These are phyloP conservation scores for Globisporangium sylvaticum DNA, from an alignment of 352 stramenopile genomes.

Conservation along the genomic window DNA sequence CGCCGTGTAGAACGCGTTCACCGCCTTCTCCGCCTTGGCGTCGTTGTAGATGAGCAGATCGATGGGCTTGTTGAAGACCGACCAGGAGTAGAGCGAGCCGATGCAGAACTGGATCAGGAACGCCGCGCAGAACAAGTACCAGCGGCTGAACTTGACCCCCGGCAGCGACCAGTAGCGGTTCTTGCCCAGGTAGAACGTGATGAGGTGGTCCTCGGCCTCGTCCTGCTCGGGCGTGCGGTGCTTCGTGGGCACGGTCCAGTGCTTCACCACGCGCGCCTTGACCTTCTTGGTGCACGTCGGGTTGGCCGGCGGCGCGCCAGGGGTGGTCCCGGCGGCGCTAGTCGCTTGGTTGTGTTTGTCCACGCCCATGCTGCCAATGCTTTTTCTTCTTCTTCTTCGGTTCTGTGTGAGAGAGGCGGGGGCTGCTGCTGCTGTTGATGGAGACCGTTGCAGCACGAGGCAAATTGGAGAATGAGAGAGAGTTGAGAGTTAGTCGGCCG, in stretches of 20 bases:
- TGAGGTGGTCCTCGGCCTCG: slow-evolving; percentile 46
- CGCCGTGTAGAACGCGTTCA: slow-evolving; percentile 73
- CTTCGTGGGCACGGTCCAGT: slow-evolving; percentile 52
- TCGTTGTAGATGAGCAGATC: slow-evolving; percentile 46
- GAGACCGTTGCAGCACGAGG: slow-evolving; percentile 17
- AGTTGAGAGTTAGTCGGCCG: neutral
- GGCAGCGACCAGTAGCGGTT: slow-evolving; percentile 42
- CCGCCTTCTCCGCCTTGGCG: slow-evolving; percentile 44
- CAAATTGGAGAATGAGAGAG: slow-evolving; percentile 23
- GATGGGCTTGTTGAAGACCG: slow-evolving; percentile 71
- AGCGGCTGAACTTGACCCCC: slow-evolving; percentile 51
- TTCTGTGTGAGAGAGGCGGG: neutral
- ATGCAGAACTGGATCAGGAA: slow-evolving; percentile 74
- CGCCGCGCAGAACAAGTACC: slow-evolving; percentile 63
- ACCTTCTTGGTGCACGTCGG: slow-evolving; percentile 28
- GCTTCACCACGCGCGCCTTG: slow-evolving; percentile 24
- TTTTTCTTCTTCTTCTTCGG: neutral
- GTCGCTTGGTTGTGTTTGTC: neutral
- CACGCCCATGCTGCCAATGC: slow-evolving; percentile 24
- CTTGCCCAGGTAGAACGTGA: slow-evolving; percentile 49
- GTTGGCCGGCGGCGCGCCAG: slow-evolving; percentile 11
- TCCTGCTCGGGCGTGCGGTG: slow-evolving; percentile 41
- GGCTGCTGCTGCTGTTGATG: neutral
- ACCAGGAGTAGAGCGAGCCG: slow-evolving; percentile 73
- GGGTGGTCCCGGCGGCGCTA: slow-evolving; percentile 7